phyloP scores from a whole-genome alignment of 352 stramenopile species.

The Plasmopara muralis region DNA sequence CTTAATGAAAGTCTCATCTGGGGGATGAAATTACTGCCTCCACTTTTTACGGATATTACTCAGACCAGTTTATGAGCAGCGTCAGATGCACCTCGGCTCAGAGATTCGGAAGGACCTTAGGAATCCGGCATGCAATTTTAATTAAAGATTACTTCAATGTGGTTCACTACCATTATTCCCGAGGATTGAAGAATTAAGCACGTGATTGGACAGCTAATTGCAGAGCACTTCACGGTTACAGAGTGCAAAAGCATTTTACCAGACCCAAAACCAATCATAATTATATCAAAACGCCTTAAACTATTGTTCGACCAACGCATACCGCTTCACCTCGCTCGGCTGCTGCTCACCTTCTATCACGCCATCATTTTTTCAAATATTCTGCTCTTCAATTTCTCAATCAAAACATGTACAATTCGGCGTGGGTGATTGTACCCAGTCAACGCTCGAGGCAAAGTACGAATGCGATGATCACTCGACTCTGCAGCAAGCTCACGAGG shows the following conservation, averaged over 20 bases:
- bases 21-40: no score
- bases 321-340: slow-evolving; percentile 17
- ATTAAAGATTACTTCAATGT: no score
- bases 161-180: no score
- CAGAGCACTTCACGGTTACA: no score
- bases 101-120: no score
- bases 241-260: slow-evolving; percentile 2
- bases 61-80: no score
- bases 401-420: slow-evolving; percentile 8
- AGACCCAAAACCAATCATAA: slow-evolving; percentile 30
- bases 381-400: slow-evolving; percentile 8
- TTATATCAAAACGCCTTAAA: slow-evolving; percentile 28
- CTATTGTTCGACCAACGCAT: slow-evolving; percentile 15
- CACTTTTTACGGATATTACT: no score
- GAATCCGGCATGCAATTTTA: no score
- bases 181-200: no score
- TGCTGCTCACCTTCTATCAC: slow-evolving; percentile 18
- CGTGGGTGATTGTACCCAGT: slow-evolving; percentile 2
- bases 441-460: not conserved
- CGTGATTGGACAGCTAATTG: no score
- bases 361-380: slow-evolving; percentile 12
- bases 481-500: slow-evolving; percentile 18
- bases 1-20: no score
- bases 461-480: not conserved
- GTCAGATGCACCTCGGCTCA: no score